Base-by-base conservation (phyloP, 2,329 filamentous ascomycete genomes). In the Cladobotryum protrusum region DNA sequence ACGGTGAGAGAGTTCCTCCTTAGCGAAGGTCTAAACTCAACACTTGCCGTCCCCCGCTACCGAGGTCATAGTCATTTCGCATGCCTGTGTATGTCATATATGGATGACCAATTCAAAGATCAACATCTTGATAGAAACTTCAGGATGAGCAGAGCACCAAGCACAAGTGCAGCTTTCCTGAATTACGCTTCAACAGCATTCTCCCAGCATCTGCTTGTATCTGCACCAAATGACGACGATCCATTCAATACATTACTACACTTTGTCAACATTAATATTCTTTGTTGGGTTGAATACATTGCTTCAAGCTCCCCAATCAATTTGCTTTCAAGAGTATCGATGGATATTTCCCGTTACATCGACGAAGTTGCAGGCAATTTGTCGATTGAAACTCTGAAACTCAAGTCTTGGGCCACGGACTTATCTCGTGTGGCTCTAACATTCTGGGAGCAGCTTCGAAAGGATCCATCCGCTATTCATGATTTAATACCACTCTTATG, bases 401-500 rank as follows among this genome's bases (percentile, higher is more conserved):
- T 50, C 12, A 45, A 45, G 13, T 18, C 42, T 6, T 50, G 48
- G 48, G 43, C 33, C 9, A 34, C 20, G n/a, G 48, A 50, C n/a
- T 17, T 50, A 19, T 45, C 42, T 14, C 42, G 48, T 15, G 43
- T 50, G 13, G 43, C 32, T n/a, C 29, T 46, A 11, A 34, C 42
- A 5, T 50, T 50, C 17, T 34, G 20, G 35, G 29, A 34, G 20
- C 48, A 40, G 35, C 43, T 50, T 13, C 36, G 13, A 14, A 24
- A 33, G 8, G 29, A 41, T 15, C 48, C 48, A 13, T 41, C 34
- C 15, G 32, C 44, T 5, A 50, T 50, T 33, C 43, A 50, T 32
- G 43, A 45, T 34, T 19, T 50, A 13, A 50, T 50, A n/a, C 48
- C 48, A 12, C 19, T 24, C 3, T 37, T 50, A 24, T 50, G 48